phyloP scores from a whole-genome alignment of 1,139 yeast species.

The Magnusiomyces sp. region DNA sequence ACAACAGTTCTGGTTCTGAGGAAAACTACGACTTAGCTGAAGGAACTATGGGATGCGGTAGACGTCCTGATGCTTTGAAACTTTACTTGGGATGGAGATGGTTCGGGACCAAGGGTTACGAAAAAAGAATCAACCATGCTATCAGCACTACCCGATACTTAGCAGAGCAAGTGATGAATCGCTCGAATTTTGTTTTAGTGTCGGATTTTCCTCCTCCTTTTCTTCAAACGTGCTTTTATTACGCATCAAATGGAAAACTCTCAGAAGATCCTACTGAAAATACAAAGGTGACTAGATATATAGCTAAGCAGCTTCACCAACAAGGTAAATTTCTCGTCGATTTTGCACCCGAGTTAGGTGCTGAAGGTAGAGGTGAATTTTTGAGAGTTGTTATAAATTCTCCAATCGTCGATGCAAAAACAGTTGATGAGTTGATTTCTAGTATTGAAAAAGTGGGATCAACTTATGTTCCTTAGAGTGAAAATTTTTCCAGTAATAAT shows the following conservation, averaged over 20 bases:
- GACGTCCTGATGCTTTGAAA: slow-evolving; percentile 76
- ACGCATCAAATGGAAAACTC: slow-evolving; percentile 39
- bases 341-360: slow-evolving; percentile 57
- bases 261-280: slow-evolving; percentile 32
- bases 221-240: slow-evolving; percentile 77
- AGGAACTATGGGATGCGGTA: slow-evolving; percentile 90
- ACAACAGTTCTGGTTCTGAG: slow-evolving; percentile 39
- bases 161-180: slow-evolving; percentile 29
- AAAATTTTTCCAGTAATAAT: neutral
- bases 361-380: slow-evolving; percentile 58
- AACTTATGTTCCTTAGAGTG: neutral
- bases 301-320: slow-evolving; percentile 54
- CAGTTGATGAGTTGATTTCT: slow-evolving; percentile 37
- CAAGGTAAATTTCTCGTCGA: slow-evolving; percentile 65
- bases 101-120: slow-evolving; percentile 53
- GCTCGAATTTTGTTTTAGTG: slow-evolving; percentile 43
- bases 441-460: slow-evolving; percentile 20
- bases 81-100: slow-evolving; percentile 75
- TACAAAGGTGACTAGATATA: slow-evolving; percentile 53
- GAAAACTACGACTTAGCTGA: slow-evolving; percentile 76
- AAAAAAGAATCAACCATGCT: slow-evolving; percentile 62
- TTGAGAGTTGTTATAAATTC: slow-evolving; percentile 80
- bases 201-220: slow-evolving; percentile 60
- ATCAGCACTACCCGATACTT: slow-evolving; percentile 55
- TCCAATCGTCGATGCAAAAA: slow-evolving; percentile 36